These are phyloP conservation scores for Cubamyces sp. DNA, from an alignment of 768 basidiomycete species.

Conservation along the genomic window DNA sequence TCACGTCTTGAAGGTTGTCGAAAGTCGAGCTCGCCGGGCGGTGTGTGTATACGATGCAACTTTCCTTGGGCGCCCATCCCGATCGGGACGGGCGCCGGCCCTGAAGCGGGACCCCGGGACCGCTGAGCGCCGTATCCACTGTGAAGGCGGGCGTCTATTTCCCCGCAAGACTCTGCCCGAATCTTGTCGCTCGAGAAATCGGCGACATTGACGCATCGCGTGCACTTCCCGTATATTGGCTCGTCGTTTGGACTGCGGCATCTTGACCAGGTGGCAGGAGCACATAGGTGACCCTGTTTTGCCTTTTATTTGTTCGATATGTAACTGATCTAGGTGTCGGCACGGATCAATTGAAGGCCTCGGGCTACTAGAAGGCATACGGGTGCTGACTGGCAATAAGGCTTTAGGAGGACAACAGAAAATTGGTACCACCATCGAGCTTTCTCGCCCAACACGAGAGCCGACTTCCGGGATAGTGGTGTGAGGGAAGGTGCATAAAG, in stretches of 20 bases:
- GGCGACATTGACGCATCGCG: no score
- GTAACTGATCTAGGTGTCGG: not conserved
- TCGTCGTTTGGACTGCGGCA: not conserved
- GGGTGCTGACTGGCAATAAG: not conserved
- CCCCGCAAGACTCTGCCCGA: no score
- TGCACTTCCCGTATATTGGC: not conserved
- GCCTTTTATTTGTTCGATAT: no score
- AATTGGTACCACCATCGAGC: not conserved
- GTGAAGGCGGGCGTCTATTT: not conserved
- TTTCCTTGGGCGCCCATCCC: constrained; percentile 21
- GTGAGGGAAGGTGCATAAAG: not conserved
- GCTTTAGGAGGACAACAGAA: not conserved
- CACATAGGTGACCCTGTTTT: not conserved
- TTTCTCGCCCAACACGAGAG: not conserved
- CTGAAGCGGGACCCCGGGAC: constrained; percentile 14
- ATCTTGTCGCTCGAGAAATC: no score
- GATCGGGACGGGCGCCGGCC: constrained; percentile 21
- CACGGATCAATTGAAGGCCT: not conserved
- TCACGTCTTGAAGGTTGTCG: constrained; percentile 44
- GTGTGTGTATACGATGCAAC: constrained; percentile 22
- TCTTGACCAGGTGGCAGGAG: not conserved
- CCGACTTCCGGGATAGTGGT: not conserved
- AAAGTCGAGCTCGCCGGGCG: constrained; percentile 35
- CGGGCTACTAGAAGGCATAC: not conserved
- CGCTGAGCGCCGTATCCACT: no score